Evolutionary conservation across 345 rosid species (phyloP), one percentile per base, ranked within the genome.

Genomic region (Arabis hirsuta): DNA sequence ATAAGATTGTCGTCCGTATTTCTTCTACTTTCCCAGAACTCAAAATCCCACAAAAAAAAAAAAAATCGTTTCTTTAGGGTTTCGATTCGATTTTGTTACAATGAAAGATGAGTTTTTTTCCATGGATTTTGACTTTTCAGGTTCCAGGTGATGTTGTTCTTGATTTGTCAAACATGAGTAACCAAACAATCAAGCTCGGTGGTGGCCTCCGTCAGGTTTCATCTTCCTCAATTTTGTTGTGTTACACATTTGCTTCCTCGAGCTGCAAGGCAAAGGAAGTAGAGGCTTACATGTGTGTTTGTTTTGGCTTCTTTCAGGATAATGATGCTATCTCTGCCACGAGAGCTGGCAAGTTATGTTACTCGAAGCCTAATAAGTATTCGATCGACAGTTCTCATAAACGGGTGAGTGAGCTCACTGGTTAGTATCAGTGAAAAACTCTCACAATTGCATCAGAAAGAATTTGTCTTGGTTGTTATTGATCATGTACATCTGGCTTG

Each of bases 81-180:
- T 52, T 53, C 39, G 24, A 0, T 70, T 73, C 11, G 4, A 26
- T 16, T 44, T 44, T 36, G 45, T 9, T 29, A 39, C 34, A 32
- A 2, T 29, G 53, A 16, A 22, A 62, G 42, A 48, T 39, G 59
- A 31, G 38, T 12, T 46, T 48, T 39, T 31, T 19, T 11, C 13
- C 41, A 7, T 64, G 55, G 32, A 36, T 3, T 32, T 48, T 68
- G 61, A 89, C 13, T 6, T 22, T 53, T 54, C 75, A 92, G 96
- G 85, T 90, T 56, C 97, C 92, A 8, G 97, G 98, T 38, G 98
- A 92, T 77, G 81, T 90, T 70, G 88, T 90, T 67, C 81, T 92
- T 67, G 91, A 88, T 79, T 87, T 93, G 47, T 86, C 91, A 8
- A 70, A 62, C 74, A 79, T 90, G 90, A 58, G 83, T 56, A 88